phyloP scores from a whole-genome alignment of 208 protist species.

The Naegleria gruberi region DNA sequence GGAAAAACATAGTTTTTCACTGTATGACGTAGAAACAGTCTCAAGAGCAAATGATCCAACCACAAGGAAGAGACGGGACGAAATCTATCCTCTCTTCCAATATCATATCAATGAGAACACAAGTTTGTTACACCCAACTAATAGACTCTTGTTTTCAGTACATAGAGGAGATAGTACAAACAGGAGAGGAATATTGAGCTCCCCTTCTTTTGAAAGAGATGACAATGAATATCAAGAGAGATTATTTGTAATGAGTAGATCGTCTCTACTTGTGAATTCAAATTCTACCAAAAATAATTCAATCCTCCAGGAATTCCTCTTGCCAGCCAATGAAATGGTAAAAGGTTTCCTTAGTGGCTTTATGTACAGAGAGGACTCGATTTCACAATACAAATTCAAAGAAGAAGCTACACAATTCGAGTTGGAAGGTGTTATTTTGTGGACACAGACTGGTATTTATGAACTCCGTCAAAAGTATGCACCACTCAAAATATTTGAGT shows the following conservation, averaged over 20 bases:
- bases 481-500: not conserved
- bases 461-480: not conserved
- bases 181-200: not conserved
- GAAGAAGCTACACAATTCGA: too few relatives aligned
- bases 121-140: not conserved
- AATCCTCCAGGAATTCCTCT: not conserved
- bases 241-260: not conserved
- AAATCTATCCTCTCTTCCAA: not conserved
- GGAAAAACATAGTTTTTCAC: not conserved
- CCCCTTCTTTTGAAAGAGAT: not conserved
- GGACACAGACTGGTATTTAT: not conserved
- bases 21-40: not conserved
- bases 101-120: not conserved
- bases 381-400: not conserved
- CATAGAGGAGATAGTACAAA: not conserved
- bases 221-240: not conserved
- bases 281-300: not conserved
- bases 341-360: not conserved
- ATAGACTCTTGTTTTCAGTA: not conserved
- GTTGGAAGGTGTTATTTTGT: not conserved
- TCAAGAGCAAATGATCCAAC: not conserved
- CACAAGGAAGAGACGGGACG: not conserved
- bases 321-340: not conserved
- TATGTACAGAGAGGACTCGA: not conserved
- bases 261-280: not conserved